Evolutionary conservation across 2,329 filamentous ascomycete species (phyloP).

Genomic region (Hortaea sp.): DNA sequence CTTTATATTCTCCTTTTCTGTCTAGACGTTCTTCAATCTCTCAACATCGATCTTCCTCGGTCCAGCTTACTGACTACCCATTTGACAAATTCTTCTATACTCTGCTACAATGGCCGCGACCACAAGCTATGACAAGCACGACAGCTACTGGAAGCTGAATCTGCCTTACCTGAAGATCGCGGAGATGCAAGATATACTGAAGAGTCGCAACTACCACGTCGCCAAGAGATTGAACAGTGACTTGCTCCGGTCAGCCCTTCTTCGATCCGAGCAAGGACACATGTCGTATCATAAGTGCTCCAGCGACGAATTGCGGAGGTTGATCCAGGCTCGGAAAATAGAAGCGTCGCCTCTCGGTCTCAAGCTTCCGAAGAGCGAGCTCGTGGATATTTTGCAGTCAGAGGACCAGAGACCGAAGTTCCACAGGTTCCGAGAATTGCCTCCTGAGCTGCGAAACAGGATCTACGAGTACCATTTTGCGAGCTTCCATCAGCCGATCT

Average conservation of each 20-base stretch:
- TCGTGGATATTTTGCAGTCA: not conserved
- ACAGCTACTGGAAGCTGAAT: conserved; percentile 1
- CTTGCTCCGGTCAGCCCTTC: not conserved
- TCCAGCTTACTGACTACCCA: too few species aligned
- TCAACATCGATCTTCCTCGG: too few species aligned
- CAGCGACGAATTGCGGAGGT: not conserved
- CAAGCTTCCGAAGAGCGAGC: not conserved
- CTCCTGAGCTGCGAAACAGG: conserved; percentile 6
- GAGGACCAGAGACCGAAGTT: conserved; percentile 3
- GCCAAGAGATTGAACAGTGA: not conserved
- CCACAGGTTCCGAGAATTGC: conserved; percentile 2
- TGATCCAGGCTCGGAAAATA: not conserved
- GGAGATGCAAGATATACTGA: not conserved
- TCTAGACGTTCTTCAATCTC: too few species aligned
- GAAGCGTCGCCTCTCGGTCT: not conserved
- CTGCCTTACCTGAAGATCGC: not conserved
- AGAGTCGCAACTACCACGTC: not conserved
- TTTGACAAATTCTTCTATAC: not conserved
- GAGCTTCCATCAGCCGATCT: conserved; percentile 2
- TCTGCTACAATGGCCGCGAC: conserved; percentile 1
- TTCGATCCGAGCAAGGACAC: not conserved
- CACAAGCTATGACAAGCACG: not conserved
- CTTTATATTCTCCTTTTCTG: too few species aligned
- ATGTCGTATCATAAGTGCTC: conserved; percentile 1
- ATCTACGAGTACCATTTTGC: conserved; percentile 9